Base-by-base conservation (phyloP, 306 rosid species). In the Oxytropis ochrocephala region DNA sequence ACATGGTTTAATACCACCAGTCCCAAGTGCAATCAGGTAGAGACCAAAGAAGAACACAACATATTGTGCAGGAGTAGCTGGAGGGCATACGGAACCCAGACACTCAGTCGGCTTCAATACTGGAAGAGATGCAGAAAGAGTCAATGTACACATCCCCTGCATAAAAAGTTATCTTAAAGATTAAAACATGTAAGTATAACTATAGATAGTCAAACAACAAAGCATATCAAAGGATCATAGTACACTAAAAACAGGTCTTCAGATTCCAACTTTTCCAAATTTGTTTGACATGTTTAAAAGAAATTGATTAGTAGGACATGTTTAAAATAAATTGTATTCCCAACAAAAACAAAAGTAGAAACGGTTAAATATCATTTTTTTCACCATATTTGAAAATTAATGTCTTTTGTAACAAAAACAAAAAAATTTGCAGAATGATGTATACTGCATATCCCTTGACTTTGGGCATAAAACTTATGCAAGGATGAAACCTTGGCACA, bases 1-100 rank as follows among this genome's bases (percentile, higher is more conserved):
- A 39, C 97, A 94, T 46, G 99, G 99, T 84, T 94, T 94, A 73
- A 94, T 94, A 36, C 97, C 97, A 59, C 97, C 98, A 14, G 96
- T 91, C 49, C 98, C 98, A 60, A 94, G 92, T 16, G 99, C 99
- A 79, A 94, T 94, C 82, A 94, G 69, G 81, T 94, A 94, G 58
- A 94, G 97, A 51, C 97, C 99, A 17, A 83, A 48, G 88, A 94
- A 94, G 80, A 94, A 94, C 55, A 89, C 88, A 39, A 73, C 83
- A 38, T 91, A 88, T 73, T 94, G 99, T 47, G 86, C 80, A 59
- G 91, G 76, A 77, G 84, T 85, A 77, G 97, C 95, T 14, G 91
- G 29, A 11, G 96, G 99, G 75, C 99, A 94, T 24, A 56, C n/a
- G 0, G 87, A 24, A 72, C 88, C 97, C 19, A 80, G 32, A 58